Base-by-base conservation (phyloP, 805 yeast species). In the Wickerhamiella shivajii region DNA sequence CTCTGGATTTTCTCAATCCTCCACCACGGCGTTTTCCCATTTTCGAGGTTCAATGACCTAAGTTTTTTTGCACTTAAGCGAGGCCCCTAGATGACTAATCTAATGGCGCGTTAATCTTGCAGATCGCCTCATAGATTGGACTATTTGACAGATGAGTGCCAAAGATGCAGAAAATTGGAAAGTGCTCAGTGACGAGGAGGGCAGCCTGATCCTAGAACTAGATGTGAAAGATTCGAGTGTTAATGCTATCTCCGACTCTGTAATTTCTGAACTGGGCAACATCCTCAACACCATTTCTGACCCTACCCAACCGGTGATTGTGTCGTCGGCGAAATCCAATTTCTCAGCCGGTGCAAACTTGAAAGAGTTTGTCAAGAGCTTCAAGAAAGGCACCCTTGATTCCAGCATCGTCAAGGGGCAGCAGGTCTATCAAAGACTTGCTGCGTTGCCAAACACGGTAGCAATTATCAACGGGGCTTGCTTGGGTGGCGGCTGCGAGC, bases 401-500 rank as follows among this genome's bases (percentile, higher is more conserved):
- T 31, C 18, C 23, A 14, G 8, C 13, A 6, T 5, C 25, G 24
- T 5, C n/a, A n/a, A n/a, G n/a, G n/a, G n/a, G n/a, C n/a, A n/a
- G n/a, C n/a, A n/a, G n/a, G n/a, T n/a, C n/a, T n/a, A n/a, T n/a
- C n/a, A n/a, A n/a, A n/a, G n/a, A n/a, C n/a, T n/a, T 11, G 17
- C 18, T 16, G n/a, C 23, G 25, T 25, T 31, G 15, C 34, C 34
- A 2, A n/a, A n/a, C n/a, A 24, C 34, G 3, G 34, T 31, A n/a
- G 29, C 34, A 14, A 24, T 24, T 16, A 25, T 67, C 24, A 63
- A 62, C 40, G 73, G 73, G 7, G 63, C 50, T 42, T 70, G 70
- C 6, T 56, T 67, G 8, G 73, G 73, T 15, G 73, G 73, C 11
- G 73, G 73, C 12, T 64, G 67, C 38, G 73, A 67, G 43, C 46